These are phyloP conservation scores for Rhizoctonia solani DNA, from an alignment of 1,284 basidiomycete species.

Conservation along the genomic window DNA sequence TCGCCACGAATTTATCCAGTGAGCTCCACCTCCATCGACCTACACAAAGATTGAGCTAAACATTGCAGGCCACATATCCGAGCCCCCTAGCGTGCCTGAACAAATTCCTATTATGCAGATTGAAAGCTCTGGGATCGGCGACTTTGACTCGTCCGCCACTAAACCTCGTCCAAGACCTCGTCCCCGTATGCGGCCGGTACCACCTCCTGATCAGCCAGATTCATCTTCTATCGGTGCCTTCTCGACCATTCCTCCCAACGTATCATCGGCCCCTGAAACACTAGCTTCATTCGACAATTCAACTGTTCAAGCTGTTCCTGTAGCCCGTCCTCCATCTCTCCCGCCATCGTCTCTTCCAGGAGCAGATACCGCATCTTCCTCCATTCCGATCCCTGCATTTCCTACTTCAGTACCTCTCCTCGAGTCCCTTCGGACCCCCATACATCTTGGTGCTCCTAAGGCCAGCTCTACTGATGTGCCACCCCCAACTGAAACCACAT, in stretches of 20 bases:
- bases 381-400: constrained; percentile 2
- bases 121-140: constrained; percentile 10
- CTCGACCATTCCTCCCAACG: background rate
- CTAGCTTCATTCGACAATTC: constrained; percentile 30
- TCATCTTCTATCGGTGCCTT: constrained; percentile 21
- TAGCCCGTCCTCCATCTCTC: constrained; percentile 17
- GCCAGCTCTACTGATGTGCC: background rate
- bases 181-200: constrained; percentile 22
- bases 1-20: constrained; percentile 29
- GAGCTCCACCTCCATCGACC: background rate
- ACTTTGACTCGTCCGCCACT: constrained; percentile 22
- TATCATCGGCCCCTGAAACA: background rate
- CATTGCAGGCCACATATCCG: constrained; percentile 24
- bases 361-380: constrained; percentile 6
- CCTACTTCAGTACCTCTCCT: background rate
- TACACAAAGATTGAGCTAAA: background rate
- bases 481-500: background rate
- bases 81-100: constrained; percentile 2
- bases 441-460: background rate
- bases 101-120: background rate
- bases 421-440: background rate
- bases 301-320: constrained; percentile 21
- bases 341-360: constrained; percentile 25
- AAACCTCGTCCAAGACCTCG: constrained; percentile 23
- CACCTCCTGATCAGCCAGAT: constrained; percentile 21